phyloP scores from a whole-genome alignment of 306 rosid genomes.

The Fragaria nilgerrensis region DNA sequence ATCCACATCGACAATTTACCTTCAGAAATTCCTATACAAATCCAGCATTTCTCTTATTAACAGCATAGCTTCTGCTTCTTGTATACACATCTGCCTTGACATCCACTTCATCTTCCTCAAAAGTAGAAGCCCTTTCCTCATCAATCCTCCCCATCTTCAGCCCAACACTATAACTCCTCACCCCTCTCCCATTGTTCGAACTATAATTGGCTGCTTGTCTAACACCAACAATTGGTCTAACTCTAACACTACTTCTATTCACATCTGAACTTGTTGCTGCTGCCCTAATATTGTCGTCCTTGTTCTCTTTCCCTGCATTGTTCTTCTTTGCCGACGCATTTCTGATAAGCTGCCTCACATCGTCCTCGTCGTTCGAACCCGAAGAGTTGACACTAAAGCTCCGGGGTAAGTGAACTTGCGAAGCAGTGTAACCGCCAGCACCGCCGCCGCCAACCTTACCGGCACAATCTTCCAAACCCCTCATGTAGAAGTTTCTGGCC shows the following conservation, averaged over 20 bases:
- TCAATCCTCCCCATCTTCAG: conserved; percentile 50
- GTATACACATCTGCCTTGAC: conserved; percentile 24
- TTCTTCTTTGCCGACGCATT: background rate
- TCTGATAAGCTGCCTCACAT: conserved; percentile 11
- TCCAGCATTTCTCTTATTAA: conserved; percentile 8
- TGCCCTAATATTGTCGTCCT: background rate
- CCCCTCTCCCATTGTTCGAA: conserved; percentile 20
- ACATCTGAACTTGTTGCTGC: background rate
- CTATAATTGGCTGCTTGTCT: background rate
- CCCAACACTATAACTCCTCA: conserved; percentile 34
- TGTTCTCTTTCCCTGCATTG: conserved; percentile 6
- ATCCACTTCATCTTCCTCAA: conserved; percentile 33
- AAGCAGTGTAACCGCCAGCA: background rate
- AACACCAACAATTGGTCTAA: background rate
- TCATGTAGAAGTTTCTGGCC: conserved; percentile 41
- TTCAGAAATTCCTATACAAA: background rate
- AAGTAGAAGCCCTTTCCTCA: conserved; percentile 49
- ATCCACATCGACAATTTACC: background rate
- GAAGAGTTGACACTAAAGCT: conserved; percentile 18
- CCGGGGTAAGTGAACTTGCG: conserved; percentile 16
- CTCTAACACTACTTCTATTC: conserved; percentile 15
- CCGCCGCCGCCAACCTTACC: conserved; percentile 26
- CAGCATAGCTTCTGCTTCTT: conserved; percentile 31
- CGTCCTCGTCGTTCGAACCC: conserved; percentile 2
- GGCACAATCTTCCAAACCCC: conserved; percentile 33